phyloP scores from a whole-genome alignment of 1,284 basidiomycete genomes.

The Cystobasidium pallidum region DNA sequence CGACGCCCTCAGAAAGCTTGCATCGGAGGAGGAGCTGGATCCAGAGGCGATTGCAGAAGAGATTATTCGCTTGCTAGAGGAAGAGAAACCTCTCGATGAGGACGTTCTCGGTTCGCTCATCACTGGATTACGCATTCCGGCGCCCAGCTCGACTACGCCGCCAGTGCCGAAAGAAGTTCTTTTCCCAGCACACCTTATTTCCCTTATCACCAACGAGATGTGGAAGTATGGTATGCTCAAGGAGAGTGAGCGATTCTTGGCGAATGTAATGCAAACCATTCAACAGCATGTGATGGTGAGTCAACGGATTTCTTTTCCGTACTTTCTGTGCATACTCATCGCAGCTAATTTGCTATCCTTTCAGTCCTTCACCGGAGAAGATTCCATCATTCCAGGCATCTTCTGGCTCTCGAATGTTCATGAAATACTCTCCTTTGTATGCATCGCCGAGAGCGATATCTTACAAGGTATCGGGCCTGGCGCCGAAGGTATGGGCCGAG shows the following conservation, averaged over 20 bases:
- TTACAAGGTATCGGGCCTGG: constrained; percentile 96
- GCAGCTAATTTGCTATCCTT: neutral
- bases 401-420: constrained; percentile 99
- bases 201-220: constrained; percentile 98
- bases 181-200: constrained; percentile 99
- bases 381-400: constrained; percentile 92
- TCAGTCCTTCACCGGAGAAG: constrained; percentile 79
- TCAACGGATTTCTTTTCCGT: neutral
- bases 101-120: constrained; percentile 91
- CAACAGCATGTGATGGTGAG: constrained; percentile 97
- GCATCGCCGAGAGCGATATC: constrained; percentile 97
- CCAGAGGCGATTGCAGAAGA: constrained; percentile 91
- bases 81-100: constrained; percentile 87
- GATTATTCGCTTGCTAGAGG: constrained; percentile 90
- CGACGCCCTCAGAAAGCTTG: constrained; percentile 31
- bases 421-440: constrained; percentile 98
- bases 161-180: constrained; percentile 95
- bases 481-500: constrained; percentile 78
- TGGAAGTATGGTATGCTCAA: constrained; percentile 98
- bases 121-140: constrained; percentile 88
- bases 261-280: constrained; percentile 98
- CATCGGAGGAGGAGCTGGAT: constrained; percentile 34
- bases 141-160: constrained; percentile 85
- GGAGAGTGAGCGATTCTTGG: constrained; percentile 96
- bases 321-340: too few relatives aligned